Evolutionary conservation across 805 yeast genomes (phyloP).

Genomic region (Diddensiella caesifluorescens): DNA sequence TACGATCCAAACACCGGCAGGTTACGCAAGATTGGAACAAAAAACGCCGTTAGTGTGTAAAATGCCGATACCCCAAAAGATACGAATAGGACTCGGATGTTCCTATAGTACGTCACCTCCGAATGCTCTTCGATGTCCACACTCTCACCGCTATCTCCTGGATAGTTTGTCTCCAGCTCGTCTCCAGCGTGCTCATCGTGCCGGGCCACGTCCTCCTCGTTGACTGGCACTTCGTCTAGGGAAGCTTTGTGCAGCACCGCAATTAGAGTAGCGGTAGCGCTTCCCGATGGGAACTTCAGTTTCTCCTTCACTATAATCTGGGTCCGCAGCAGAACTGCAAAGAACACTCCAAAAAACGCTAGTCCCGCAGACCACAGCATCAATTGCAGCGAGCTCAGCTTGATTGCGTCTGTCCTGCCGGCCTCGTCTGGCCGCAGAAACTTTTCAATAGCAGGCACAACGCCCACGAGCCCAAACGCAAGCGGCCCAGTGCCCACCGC

Average conservation of each 20-base stretch:
- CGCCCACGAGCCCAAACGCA: constrained; percentile 92
- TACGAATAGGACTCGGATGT: constrained; percentile 50
- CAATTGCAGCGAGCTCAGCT: constrained; percentile 46
- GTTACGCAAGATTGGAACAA: constrained; percentile 60
- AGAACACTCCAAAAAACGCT: constrained; percentile 92
- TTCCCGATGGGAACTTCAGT: constrained; percentile 89
- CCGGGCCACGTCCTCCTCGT: constrained; percentile 14
- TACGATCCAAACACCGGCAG: constrained; percentile 71
- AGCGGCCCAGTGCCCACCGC: constrained; percentile 98
- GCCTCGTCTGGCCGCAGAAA: constrained; percentile 73
- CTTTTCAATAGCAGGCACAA: constrained; percentile 92
- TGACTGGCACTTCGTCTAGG: constrained; percentile 10
- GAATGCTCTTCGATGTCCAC: constrained; percentile 10
- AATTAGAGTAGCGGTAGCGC: constrained; percentile 91
- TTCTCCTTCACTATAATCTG: constrained; percentile 86
- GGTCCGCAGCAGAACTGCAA: constrained; percentile 81
- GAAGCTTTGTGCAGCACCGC: constrained; percentile 69
- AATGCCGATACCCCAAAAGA: constrained; percentile 67
- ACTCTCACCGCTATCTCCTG: constrained; percentile 14
- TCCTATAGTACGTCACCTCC: constrained; percentile 35
- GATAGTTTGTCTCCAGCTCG: constrained; percentile 12
- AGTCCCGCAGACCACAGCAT: constrained; percentile 80
- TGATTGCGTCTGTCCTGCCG: constrained; percentile 43
- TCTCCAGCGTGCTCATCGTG: constrained; percentile 18
- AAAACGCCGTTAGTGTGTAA: constrained; percentile 68